A percentile compares a stretch with the other conserved stretches of the same genome.
These are phyloP conservation scores for Vaccinium corymbosum DNA, from an alignment of 148 eudicot species.

Conservation along the genomic window DNA sequence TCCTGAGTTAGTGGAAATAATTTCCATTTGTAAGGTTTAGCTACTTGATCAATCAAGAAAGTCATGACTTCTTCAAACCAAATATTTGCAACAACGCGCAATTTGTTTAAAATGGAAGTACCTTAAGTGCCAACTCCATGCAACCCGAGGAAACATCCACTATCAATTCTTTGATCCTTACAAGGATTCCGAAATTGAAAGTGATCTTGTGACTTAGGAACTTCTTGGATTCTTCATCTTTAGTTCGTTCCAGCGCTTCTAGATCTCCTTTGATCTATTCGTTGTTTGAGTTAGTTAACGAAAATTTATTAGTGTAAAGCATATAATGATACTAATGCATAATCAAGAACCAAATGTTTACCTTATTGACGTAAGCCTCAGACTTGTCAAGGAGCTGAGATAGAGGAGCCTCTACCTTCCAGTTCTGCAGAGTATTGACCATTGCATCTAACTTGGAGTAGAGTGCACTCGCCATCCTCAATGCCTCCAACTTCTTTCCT, in stretches of 20 bases:
- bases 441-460: conserved; percentile 65
- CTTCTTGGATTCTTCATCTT: conserved; percentile 89
- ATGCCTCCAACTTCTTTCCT: conserved; percentile 70
- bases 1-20: conserved; percentile 41
- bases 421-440: conserved; percentile 54
- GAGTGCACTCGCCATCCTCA: conserved; percentile 86
- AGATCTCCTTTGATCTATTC: conserved; percentile 73
- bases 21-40: background rate
- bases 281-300: conserved; percentile 6
- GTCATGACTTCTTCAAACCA: background rate
- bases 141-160: conserved; percentile 91
- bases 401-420: conserved; percentile 74
- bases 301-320: background rate
- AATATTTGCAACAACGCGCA: background rate
- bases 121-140: conserved; percentile 95
- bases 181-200: conserved; percentile 78
- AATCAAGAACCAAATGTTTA: conserved; percentile 21
- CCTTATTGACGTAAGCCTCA: conserved; percentile 90
- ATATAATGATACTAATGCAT: background rate
- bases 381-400: conserved; percentile 65
- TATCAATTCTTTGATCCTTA: conserved; percentile 74
- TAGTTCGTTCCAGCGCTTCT: conserved; percentile 76
- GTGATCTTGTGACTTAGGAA: conserved; percentile 77
- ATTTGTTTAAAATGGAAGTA: conserved; percentile 15
- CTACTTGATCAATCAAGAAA: background rate